These are phyloP conservation scores for Penicillium brevicompactum DNA, from an alignment of 2,329 filamentous ascomycete genomes.

Conservation along the genomic window DNA sequence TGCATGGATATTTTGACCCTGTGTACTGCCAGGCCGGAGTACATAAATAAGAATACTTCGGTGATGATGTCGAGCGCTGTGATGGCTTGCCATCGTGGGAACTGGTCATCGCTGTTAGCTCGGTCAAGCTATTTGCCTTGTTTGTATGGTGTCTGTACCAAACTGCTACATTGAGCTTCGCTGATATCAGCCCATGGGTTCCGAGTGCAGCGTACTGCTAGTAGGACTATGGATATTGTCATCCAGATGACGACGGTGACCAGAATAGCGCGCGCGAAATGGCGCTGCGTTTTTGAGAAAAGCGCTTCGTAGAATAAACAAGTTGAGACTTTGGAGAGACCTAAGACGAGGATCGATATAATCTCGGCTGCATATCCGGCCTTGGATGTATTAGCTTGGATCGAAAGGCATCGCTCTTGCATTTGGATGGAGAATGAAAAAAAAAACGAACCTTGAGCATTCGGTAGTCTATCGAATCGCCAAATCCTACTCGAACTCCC, in stretches of 20 bases:
- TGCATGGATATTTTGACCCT: slow-evolving; percentile 14
- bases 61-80: slow-evolving; percentile 15
- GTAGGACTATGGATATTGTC: slow-evolving; percentile 1
- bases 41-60: slow-evolving; percentile 12
- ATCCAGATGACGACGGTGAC: slow-evolving; percentile 8
- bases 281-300: slow-evolving; percentile 12
- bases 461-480: not conserved
- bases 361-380: slow-evolving; percentile 18
- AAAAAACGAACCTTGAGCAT: slow-evolving; percentile 11
- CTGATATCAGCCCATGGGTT: slow-evolving; percentile 16
- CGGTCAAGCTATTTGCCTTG: not conserved
- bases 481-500: slow-evolving; percentile 5
- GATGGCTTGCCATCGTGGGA: slow-evolving; percentile 17
- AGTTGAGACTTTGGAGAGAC: slow-evolving; percentile 17
- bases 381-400: not conserved
- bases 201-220: slow-evolving; percentile 13
- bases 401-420: too few species aligned
- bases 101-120: not conserved
- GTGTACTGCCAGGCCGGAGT: slow-evolving; percentile 13
- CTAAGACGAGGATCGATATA: slow-evolving; percentile 12
- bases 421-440: too few species aligned
- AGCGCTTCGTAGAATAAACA: slow-evolving; percentile 18
- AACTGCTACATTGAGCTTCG: slow-evolving; percentile 5
- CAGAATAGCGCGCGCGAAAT: slow-evolving; percentile 2
- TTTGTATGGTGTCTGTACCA: slow-evolving; percentile 7